These are phyloP conservation scores for Tuctoria greenei DNA, from an alignment of 176 grass and related monocot genomes.

Conservation along the genomic window DNA sequence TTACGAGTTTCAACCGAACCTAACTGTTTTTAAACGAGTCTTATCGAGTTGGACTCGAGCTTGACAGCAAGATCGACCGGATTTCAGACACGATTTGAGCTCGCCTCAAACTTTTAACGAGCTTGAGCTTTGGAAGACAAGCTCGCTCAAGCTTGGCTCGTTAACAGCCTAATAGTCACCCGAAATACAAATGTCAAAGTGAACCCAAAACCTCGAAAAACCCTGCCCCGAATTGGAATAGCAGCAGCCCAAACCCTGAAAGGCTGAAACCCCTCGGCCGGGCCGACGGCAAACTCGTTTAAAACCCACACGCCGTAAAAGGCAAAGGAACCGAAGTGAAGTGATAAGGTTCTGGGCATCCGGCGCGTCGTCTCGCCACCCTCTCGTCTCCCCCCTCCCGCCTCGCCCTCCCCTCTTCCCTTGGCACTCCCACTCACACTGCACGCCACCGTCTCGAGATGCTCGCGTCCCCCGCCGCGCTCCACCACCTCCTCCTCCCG, in stretches of 20 bases:
- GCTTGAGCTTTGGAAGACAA: no score
- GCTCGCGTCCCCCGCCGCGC: slow-evolving; percentile 45
- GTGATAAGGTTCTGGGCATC: slow-evolving; percentile 52
- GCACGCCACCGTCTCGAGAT: slow-evolving; percentile 2
- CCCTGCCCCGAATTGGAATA: slow-evolving; percentile 1
- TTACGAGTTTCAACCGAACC: no score
- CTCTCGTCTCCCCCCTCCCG: background rate
- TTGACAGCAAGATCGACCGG: no score
- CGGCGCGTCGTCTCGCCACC: slow-evolving; percentile 13
- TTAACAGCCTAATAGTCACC: no score
- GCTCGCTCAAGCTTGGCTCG: no score
- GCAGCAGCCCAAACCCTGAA: slow-evolving; percentile 14
- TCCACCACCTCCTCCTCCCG: slow-evolving; percentile 43
- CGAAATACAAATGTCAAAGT: background rate
- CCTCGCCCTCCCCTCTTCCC: background rate
- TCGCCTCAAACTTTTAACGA: no score
- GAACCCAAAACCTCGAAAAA: background rate
- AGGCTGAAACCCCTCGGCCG: no score
- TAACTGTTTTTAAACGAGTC: no score
- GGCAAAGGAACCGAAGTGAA: slow-evolving; percentile 4
- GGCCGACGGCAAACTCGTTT: background rate
- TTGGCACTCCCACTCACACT: background rate
- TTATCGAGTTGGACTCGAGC: no score
- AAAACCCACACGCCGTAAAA: background rate
- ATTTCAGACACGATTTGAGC: no score